Conservation (phyloP, 2,329 filamentous ascomycete genomes). For the Claviceps capensis region DNA sequence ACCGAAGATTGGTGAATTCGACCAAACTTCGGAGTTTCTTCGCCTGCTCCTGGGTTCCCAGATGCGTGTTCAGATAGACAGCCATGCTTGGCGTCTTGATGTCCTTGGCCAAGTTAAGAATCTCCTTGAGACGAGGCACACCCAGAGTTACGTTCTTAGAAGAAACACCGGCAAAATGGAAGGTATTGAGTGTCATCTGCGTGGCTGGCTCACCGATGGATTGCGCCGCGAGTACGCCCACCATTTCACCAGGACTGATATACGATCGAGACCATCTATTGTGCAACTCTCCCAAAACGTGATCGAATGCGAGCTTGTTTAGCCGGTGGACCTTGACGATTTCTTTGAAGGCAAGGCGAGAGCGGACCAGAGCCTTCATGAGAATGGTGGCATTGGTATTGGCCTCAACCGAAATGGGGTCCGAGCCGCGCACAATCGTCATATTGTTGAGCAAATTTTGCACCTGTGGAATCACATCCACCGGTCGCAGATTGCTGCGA, state of each 20-base stretch:
- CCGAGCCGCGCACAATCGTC: conserved; percentile 73
- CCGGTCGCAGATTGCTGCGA: conserved; percentile 79
- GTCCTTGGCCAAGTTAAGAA: conserved; percentile 92
- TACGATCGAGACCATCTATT: conserved; percentile 74
- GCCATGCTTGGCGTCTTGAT: conserved; percentile 98
- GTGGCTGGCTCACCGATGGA: conserved; percentile 98
- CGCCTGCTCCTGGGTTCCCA: conserved; percentile 61
- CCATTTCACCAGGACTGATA: conserved; percentile 94
- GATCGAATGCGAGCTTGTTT: conserved; percentile 83
- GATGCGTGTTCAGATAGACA: conserved; percentile 59
- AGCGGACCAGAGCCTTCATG: conserved; percentile 84
- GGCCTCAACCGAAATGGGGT: conserved; percentile 71
- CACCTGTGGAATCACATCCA: conserved; percentile 73
- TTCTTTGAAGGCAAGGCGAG: conserved; percentile 82
- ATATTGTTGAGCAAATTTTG: conserved; percentile 62
- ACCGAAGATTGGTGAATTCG: conserved; percentile 87
- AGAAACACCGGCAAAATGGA: conserved; percentile 99
- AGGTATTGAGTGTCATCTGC: conserved; percentile 98
- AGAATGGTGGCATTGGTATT: conserved; percentile 79
- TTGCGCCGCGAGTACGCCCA: conserved; percentile 91
- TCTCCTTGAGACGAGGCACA: conserved; percentile 98
- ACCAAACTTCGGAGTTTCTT: conserved; percentile 79
- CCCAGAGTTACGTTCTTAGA: conserved; percentile 99
- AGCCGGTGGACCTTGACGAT: conserved; percentile 75
- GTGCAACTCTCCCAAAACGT: conserved; percentile 82